These are phyloP conservation scores for Chondrus crispus DNA, from an alignment of 23 red algal genomes.

Conservation along the genomic window DNA sequence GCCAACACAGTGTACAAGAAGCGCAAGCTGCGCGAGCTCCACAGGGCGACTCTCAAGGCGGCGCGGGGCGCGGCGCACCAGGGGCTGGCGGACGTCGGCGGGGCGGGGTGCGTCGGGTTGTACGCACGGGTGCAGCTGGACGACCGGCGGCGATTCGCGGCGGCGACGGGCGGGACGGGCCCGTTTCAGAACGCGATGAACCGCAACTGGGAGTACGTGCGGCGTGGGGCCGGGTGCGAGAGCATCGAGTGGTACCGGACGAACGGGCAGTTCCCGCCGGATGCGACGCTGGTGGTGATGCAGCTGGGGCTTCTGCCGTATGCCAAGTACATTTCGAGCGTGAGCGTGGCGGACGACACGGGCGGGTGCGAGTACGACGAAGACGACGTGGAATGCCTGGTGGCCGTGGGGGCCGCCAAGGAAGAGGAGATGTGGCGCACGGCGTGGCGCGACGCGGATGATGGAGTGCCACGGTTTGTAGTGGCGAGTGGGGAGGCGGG, in stretches of 20 bases:
- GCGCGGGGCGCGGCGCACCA: neutral
- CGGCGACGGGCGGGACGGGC: neutral
- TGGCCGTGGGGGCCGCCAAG: neutral
- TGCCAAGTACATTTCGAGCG: neutral
- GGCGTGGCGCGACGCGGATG: no score
- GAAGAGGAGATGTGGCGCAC: neutral
- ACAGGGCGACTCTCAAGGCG: neutral
- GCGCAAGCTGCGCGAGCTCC: neutral
- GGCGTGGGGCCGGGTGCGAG: neutral
- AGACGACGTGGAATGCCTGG: conserved; percentile 14
- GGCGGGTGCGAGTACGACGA: neutral
- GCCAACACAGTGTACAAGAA: neutral
- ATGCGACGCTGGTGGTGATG: neutral
- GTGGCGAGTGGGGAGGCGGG: no score
- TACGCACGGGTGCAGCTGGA: neutral
- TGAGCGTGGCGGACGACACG: neutral
- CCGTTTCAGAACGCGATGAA: neutral
- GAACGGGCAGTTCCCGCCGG: conserved; percentile 12
- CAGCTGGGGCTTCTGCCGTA: conserved; percentile 12
- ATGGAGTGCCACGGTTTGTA: no score
- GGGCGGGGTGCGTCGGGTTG: neutral
- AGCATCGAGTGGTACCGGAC: conserved; percentile 10
- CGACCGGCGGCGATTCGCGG: neutral
- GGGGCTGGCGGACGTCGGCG: neutral
- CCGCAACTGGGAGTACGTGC: conserved; percentile 53